Base-by-base conservation (phyloP, 768 basidiomycete species). In the Amanita inopinata region DNA sequence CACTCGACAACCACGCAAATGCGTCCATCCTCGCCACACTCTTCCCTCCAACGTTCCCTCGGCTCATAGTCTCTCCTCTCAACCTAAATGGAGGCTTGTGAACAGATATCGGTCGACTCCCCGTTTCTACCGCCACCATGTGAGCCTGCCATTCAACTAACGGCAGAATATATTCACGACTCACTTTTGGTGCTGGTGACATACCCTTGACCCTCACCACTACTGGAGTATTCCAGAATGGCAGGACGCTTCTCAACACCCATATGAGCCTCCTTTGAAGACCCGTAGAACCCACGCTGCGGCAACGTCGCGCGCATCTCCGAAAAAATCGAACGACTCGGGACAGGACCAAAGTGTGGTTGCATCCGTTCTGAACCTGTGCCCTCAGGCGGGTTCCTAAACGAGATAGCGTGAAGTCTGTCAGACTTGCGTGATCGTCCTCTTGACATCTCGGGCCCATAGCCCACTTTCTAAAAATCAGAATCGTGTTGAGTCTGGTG, bases 1-100 rank as follows among this genome's bases (percentile, higher is more conserved):
- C 79, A 48, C 70, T 83, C 10, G 79, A 71, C 39, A 88, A 54
- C 87, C 88, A 90, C 2, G 74, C 68, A 30, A 83, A 62, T 4
- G 78, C 66, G 33, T 87, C 80, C 65, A 89, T 74, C 33, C 67
- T 63, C 9, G 70, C 63, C 10, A 60, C 57, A 30, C 63, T 66
- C 49, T 71, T 76, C 5, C 70, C 72, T 2, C 74, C 71, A 6
- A 68, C 63, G 32, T 63, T 68, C 33, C 67, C 73, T 33, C 64
- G 64, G 45, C 64, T 67, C 69, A 71, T 71, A n/a, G 65, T 68
- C n/a, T 62, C 64, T 2, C 62, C 65, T 33, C 56, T 52, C n/a
- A 51, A 54, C 14, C 59, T 53, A 5, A 40, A 45, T 7, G 6
- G 3, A 18, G n/a, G 24, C 3, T 18, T 19, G 20, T 2, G 39